Conservation (phyloP, 78 protist genomes). For the Dictyostelium intermedium region DNA sequence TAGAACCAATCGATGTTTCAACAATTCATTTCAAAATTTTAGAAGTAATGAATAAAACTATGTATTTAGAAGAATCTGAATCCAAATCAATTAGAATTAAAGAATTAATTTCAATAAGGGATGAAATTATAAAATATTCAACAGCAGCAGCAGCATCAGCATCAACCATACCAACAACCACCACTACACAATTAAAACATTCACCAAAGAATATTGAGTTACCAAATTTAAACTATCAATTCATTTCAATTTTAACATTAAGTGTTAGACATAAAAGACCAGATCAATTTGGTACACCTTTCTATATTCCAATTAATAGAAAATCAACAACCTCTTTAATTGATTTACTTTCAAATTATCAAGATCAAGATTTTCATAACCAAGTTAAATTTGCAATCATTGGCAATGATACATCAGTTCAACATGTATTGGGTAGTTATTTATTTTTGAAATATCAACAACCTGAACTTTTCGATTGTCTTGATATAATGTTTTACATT, state of each 20-base stretch:
- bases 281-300: slow-evolving; percentile 38
- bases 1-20: slow-evolving; percentile 21
- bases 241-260: slow-evolving; percentile 14
- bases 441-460: slow-evolving; percentile 24
- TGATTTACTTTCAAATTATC: slow-evolving; percentile 34
- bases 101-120: slow-evolving; percentile 43
- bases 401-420: slow-evolving; percentile 67
- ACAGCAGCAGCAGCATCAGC: neutral
- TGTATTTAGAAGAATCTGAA: slow-evolving; percentile 29
- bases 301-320: slow-evolving; percentile 30
- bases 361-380: slow-evolving; percentile 14
- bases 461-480: slow-evolving; percentile 34
- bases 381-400: slow-evolving; percentile 41
- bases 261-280: slow-evolving; percentile 61
- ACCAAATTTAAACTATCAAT: slow-evolving; percentile 49
- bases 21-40: slow-evolving; percentile 29
- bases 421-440: slow-evolving; percentile 55
- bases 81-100: slow-evolving; percentile 38
- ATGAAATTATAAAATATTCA: slow-evolving; percentile 34
- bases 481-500: slow-evolving; percentile 28
- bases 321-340: slow-evolving; percentile 2
- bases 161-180: neutral
- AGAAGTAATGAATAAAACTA: slow-evolving; percentile 53
- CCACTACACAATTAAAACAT: neutral
- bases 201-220: slow-evolving; percentile 11